Percentiles rank a stretch among this genome's conserved stretches.
Evolutionary conservation across 2,329 filamentous ascomycete genomes (phyloP).

Genomic region (Venturia carpophila): DNA sequence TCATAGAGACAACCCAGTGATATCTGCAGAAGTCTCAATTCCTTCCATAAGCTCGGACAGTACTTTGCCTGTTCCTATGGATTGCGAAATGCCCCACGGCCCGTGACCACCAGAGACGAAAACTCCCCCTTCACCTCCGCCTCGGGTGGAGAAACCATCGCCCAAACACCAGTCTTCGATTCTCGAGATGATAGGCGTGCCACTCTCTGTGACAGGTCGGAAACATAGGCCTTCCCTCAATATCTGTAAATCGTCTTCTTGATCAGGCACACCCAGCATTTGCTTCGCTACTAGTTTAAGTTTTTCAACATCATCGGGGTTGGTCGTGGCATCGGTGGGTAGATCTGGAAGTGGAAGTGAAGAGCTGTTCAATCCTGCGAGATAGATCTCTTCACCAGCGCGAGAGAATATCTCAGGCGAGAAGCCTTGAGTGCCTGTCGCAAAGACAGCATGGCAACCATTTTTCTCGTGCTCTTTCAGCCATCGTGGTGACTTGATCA

Average conservation of each 20-base stretch:
- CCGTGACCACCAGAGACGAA: conserved; percentile 67
- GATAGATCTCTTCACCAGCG: conserved; percentile 59
- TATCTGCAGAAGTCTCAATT: background rate
- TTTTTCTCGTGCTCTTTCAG: conserved; percentile 33
- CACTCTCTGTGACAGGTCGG: conserved; percentile 58
- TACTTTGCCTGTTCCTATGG: conserved; percentile 61
- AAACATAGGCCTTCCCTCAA: conserved; percentile 63
- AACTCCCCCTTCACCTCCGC: conserved; percentile 51
- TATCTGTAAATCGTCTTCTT: conserved; percentile 50
- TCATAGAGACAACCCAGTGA: background rate
- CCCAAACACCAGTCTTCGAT: conserved; percentile 52
- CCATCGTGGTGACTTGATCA: conserved; percentile 55
- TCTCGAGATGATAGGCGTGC: conserved; percentile 54
- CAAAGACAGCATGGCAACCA: conserved; percentile 62
- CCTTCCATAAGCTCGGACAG: conserved; percentile 58
- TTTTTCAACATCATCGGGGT: conserved; percentile 40
- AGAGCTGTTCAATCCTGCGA: conserved; percentile 62
- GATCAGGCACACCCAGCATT: conserved; percentile 39
- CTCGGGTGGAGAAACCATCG: conserved; percentile 34
- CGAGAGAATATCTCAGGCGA: conserved; percentile 66
- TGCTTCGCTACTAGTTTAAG: conserved; percentile 43
- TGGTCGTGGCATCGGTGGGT: conserved; percentile 44
- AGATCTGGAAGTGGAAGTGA: conserved; percentile 51
- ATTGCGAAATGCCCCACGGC: conserved; percentile 54
- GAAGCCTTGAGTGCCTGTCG: conserved; percentile 50